Base-by-base conservation (phyloP, 306 rosid species). In the Medicago arabica region DNA sequence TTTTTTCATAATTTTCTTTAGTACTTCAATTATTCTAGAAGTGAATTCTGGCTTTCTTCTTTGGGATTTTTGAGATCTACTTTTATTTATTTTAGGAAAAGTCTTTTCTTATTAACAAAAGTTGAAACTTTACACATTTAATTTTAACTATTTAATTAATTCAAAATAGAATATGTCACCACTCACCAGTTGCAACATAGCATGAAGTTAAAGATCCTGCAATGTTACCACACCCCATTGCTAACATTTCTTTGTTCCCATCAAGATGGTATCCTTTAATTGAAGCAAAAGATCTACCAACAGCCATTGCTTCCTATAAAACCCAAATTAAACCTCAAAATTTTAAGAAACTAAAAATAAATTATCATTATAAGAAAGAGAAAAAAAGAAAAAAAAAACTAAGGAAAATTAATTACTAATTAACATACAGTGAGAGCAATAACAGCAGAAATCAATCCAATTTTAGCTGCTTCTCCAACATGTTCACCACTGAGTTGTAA, bases 201-300 rank as follows among this genome's bases (percentile, higher is more conserved):
- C 97, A 95, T 14, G 98, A 95, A 77, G 91, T 75, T 28, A 95
- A 69, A 67, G 98, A 95, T 17, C 98, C 98, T 31, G 85, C 96
- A 67, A 95, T 81, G 90, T 92, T 94, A 88, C 88, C 89, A 57
- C 85, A 87, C 0, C 98, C 98, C 88, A 94, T 89, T 77, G 96
- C 96, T 44, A 94, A 13, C 98, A 94, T 94, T 79, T 94, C 98
- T 69, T 83, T 88, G 87, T 94, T 90, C 6, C 97, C 98, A 85
- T 94, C 97, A 75, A 94, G 90, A 74, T 86, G 91, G 76, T 94
- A 92, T 47, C 97, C 98, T 61, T 85, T 90, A 19, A 91, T 83
- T 23, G 97, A 73, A 67, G 98, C 95, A 59, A 94, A 94, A 12
- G 97, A 91, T 81, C 98, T 78, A 28, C 98, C 98, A n/a, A 94